phyloP scores from a whole-genome alignment of 1,284 basidiomycete genomes.

The Fomitopsis betulina region DNA sequence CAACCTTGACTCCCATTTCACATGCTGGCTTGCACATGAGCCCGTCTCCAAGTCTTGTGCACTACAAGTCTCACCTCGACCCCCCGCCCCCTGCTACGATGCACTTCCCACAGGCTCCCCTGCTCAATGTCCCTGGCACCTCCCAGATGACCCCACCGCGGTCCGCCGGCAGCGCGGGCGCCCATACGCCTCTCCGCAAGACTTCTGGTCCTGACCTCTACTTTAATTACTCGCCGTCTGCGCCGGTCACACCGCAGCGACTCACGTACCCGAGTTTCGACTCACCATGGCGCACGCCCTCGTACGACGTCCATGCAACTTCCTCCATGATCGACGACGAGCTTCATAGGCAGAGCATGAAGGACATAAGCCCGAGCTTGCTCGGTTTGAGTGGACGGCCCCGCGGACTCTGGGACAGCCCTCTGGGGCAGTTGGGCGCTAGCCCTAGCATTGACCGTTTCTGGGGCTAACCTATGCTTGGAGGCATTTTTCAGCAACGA shows the following conservation, averaged over 20 bases:
- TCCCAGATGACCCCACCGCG: constrained; percentile 27
- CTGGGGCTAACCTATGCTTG: constrained; percentile 30
- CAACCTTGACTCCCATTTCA: constrained; percentile 59
- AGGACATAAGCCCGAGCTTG: constrained; percentile 55
- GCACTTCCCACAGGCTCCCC: constrained; percentile 23
- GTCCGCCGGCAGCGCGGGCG: constrained; percentile 34
- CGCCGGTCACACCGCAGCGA: constrained; percentile 56
- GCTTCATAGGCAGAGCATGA: constrained; percentile 42
- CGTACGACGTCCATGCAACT: constrained; percentile 68
- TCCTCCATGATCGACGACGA: constrained; percentile 61
- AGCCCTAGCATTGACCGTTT: constrained; percentile 44
- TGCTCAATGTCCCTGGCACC: constrained; percentile 7
- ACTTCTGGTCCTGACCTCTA: constrained; percentile 13
- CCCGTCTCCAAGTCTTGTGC: constrained; percentile 53
- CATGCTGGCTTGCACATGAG: constrained; percentile 66
- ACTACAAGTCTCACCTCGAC: constrained; percentile 60
- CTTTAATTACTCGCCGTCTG: constrained; percentile 28
- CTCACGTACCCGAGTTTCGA: constrained; percentile 37
- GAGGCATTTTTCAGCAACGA: background rate
- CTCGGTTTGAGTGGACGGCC: constrained; percentile 38
- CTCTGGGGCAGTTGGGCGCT: constrained; percentile 40
- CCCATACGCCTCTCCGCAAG: constrained; percentile 53
- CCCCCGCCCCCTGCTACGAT: constrained; percentile 51
- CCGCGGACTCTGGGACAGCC: constrained; percentile 52
- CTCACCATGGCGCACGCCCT: constrained; percentile 59